A percentile compares a stretch with the other conserved stretches of the same genome.
These are phyloP conservation scores for Metschnikowia bowlesiae DNA, from an alignment of 805 yeast genomes.

Conservation along the genomic window DNA sequence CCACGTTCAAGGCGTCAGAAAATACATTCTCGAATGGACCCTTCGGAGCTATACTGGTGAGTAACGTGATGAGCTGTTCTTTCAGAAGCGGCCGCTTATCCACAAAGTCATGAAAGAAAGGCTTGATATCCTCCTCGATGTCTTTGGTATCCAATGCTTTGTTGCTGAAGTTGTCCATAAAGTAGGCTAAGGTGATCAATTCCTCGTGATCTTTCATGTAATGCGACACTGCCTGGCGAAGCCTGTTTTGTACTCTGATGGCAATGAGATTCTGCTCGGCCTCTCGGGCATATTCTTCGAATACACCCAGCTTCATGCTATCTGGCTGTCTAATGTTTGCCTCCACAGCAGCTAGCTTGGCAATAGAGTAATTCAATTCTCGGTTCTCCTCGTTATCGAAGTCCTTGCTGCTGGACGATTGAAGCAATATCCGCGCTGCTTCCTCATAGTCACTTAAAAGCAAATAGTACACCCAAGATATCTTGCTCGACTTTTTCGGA, in stretches of 20 bases:
- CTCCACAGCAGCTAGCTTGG: constrained; percentile 62
- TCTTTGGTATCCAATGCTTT: constrained; percentile 3
- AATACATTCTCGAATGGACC: constrained; percentile 18
- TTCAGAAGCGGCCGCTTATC: constrained; percentile 37
- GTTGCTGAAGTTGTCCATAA: constrained; percentile 17
- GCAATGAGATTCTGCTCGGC: constrained; percentile 49
- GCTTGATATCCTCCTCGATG: constrained; percentile 18
- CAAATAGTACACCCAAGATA: constrained; percentile 72
- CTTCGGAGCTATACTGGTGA: constrained; percentile 42
- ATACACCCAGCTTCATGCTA: background rate
- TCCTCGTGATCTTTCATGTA: constrained; percentile 24
- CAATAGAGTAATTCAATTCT: constrained; percentile 60
- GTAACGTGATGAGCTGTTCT: constrained; percentile 48
- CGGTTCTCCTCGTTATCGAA: constrained; percentile 44
- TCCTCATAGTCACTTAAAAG: constrained; percentile 44
- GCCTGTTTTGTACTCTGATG: constrained; percentile 46
- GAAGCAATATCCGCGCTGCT: constrained; percentile 48
- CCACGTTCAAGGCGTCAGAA: constrained; percentile 46
- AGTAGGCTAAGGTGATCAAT: constrained; percentile 25
- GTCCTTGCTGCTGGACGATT: constrained; percentile 30
- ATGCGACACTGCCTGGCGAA: constrained; percentile 20
- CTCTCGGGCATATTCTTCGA: constrained; percentile 18
- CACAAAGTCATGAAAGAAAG: constrained; percentile 27
- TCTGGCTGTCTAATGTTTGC: constrained; percentile 15
- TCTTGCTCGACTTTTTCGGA: constrained; percentile 40